Evolutionary conservation across 1,284 basidiomycete species (phyloP).

Genomic region (Pyrrhoderma lamaoense): DNA sequence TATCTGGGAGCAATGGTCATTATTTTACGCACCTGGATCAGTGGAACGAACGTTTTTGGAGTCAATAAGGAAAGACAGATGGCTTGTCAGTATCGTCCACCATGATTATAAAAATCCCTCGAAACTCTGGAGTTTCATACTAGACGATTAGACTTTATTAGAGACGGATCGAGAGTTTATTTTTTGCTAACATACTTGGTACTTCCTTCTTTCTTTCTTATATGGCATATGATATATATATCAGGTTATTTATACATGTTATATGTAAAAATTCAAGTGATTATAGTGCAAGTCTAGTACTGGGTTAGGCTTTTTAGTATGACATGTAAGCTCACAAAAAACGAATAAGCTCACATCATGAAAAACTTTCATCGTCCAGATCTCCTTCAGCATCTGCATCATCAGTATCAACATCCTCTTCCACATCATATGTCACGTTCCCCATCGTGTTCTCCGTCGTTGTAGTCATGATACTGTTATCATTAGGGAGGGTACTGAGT

Average conservation of each 20-base stretch:
- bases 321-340: neutral
- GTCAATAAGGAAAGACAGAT: constrained; percentile 62
- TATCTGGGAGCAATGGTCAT: constrained; percentile 94
- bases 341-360: neutral
- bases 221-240: no score
- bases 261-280: no score
- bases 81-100: constrained; percentile 92
- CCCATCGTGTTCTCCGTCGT: no score
- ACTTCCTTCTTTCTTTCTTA: no score
- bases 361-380: neutral
- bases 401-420: constrained; percentile 36
- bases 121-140: constrained; percentile 84
- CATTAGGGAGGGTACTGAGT: no score
- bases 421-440: constrained; percentile 31
- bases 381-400: constrained; percentile 32
- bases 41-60: constrained; percentile 71
- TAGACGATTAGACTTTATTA: constrained; percentile 29
- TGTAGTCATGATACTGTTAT: no score
- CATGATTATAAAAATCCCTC: constrained; percentile 84
- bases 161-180: no score
- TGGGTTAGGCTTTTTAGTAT: no score
- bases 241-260: no score
- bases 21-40: constrained; percentile 75
- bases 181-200: no score
- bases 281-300: no score